Evolutionary conservation across 2,329 filamentous ascomycete species (phyloP).

Genomic region (Phaeosphaeria sp.): DNA sequence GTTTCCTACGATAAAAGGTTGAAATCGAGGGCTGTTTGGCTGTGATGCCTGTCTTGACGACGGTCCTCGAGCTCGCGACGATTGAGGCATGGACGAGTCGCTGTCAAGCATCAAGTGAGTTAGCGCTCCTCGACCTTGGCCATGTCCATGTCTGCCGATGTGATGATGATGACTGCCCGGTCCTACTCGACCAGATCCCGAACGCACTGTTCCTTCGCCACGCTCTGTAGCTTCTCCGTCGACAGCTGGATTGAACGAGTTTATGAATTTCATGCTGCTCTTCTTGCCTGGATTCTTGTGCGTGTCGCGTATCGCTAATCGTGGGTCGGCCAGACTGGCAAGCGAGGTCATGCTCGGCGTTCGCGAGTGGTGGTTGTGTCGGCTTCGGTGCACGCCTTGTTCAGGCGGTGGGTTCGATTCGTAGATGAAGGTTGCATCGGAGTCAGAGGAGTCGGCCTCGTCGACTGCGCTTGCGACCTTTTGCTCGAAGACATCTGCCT

Average conservation of each 20-base stretch:
- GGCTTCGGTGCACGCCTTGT: slow-evolving; percentile 67
- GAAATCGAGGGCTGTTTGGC: slow-evolving; percentile 70
- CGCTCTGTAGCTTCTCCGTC: slow-evolving; percentile 53
- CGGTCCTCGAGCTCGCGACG: slow-evolving; percentile 67
- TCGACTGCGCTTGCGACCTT: slow-evolving; percentile 96
- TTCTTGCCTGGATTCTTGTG: slow-evolving; percentile 72
- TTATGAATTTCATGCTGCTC: slow-evolving; percentile 95
- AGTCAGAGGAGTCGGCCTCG: slow-evolving; percentile 94
- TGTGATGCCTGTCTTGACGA: slow-evolving; percentile 69
- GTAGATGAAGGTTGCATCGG: slow-evolving; percentile 98
- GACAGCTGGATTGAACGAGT: slow-evolving; percentile 69
- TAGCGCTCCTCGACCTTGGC: slow-evolving; percentile 73
- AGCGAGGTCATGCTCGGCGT: slow-evolving; percentile 92
- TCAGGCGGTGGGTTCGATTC: slow-evolving; percentile 83
- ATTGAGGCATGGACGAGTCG: slow-evolving; percentile 70
- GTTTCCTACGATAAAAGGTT: slow-evolving; percentile 54
- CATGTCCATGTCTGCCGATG: slow-evolving; percentile 80
- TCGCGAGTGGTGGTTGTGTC: slow-evolving; percentile 86
- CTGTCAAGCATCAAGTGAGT: slow-evolving; percentile 68
- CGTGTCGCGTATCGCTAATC: slow-evolving; percentile 65
- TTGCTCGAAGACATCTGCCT: slow-evolving; percentile 97
- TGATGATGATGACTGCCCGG: slow-evolving; percentile 81
- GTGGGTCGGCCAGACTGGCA: slow-evolving; percentile 69
- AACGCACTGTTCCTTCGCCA: slow-evolving; percentile 47
- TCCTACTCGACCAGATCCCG: slow-evolving; percentile 52